phyloP scores from a whole-genome alignment of 495 filamentous ascomycete genomes.

The Aspergillus nidulans region DNA sequence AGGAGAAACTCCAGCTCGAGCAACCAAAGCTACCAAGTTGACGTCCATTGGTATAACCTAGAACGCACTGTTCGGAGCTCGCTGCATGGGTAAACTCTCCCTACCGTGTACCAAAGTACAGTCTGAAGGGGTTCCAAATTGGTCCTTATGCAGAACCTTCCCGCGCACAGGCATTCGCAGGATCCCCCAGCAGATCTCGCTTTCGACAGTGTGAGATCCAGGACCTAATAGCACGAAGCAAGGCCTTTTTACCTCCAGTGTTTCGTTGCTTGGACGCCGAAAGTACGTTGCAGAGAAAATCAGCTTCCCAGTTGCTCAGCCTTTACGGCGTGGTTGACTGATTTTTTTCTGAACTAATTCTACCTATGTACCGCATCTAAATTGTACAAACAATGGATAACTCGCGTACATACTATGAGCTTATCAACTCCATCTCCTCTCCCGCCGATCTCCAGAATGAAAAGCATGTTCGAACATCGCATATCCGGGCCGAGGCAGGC shows the following conservation, averaged over 20 bases:
- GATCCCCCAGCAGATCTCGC: slow-evolving; percentile 16
- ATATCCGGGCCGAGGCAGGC: neutral
- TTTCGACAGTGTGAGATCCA: slow-evolving; percentile 16
- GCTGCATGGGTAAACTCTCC: slow-evolving; percentile 7
- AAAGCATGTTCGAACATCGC: neutral
- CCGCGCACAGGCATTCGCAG: slow-evolving; percentile 19
- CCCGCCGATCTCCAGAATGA: neutral
- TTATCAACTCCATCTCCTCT: neutral
- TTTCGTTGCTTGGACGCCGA: neutral
- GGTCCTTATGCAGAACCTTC: slow-evolving; percentile 20
- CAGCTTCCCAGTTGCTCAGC: slow-evolving; percentile 18
- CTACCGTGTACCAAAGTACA: slow-evolving; percentile 14
- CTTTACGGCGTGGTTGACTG: neutral
- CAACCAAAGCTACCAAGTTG: neutral
- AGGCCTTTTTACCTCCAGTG: slow-evolving; percentile 21
- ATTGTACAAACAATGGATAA: neutral
- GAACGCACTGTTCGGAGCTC: neutral
- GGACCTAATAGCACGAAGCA: slow-evolving; percentile 37
- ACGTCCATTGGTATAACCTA: neutral
- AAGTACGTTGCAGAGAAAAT: slow-evolving; percentile 17
- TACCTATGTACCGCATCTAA: neutral
- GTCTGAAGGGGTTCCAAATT: slow-evolving; percentile 9
- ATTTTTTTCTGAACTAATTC: neutral
- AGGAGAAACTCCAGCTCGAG: neutral
- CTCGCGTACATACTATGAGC: neutral